Base-by-base conservation (phyloP, 257 asterid genomes). In the Forsythia viridissima region DNA sequence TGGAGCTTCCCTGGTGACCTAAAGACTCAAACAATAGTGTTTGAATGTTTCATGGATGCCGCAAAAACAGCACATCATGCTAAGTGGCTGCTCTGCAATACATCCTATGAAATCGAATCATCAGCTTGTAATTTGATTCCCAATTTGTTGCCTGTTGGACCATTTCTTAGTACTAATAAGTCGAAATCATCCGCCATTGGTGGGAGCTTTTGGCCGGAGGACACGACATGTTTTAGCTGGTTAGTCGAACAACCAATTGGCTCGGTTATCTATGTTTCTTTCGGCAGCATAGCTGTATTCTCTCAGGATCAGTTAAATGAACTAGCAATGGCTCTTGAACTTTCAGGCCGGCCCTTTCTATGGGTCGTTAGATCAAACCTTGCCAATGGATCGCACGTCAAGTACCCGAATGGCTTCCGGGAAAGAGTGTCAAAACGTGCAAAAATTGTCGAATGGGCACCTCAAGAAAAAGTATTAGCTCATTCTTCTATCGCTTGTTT, bases 301-400 rank as follows among this genome's bases (percentile, higher is more conserved):
- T 83, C 83, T 46, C 88, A 86, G 73, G 77, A 59, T 10, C 90
- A 83, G 30, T 52, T 89, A 1, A 83, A 83, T 42, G 92, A 89
- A 37, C 72, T 86, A 21, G 92, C 90, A 15, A 21, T 77, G 2
- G 92, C 88, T 55, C 90, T 86, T 48, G 88, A 86, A 79, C 79
- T 80, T 2, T 43, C 51, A 12, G 51, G 11, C 51, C 51, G 51
- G 10, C 51, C 51, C 8, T 43, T 43, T 43, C 9, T 43, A 12
- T 43, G 11, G 51, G 51, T 43, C 9, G 51, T 43, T 0, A 5
- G 11, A 12, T 43, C 51, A 12, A 43, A 43, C 51, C 51, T 43
- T 7, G 51, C 11, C 9, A 43, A 43, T 43, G 51, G 11, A 12
- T 43, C 11, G 9, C 8, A 12, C 10, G 10, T 43, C 51, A 43